phyloP scores from a whole-genome alignment of 345 rosid genomes.

The Eucalyptus erythrocorys region DNA sequence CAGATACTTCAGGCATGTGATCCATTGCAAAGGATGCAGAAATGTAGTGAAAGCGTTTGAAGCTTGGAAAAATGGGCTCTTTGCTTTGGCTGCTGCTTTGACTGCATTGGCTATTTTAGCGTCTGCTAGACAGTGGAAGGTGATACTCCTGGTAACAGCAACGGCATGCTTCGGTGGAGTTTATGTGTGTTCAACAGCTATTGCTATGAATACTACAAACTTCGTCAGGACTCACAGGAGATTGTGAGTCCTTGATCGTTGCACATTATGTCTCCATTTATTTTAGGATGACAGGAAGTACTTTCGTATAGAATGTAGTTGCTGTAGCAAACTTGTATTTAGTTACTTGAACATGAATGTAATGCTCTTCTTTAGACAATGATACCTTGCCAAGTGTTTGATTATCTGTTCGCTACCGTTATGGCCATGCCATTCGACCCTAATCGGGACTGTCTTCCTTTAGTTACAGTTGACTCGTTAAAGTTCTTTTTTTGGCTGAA shows the following conservation, averaged over 20 bases:
- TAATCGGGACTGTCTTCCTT: not conserved
- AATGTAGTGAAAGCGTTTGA: conserved; percentile 39
- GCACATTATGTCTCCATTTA: not conserved
- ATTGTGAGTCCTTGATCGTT: conserved; percentile 12
- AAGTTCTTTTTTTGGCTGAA: not conserved
- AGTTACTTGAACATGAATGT: not conserved
- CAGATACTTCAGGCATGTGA: conserved; percentile 74
- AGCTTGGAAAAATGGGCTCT: conserved; percentile 48
- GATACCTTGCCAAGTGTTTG: not conserved
- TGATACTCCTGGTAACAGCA: conserved; percentile 35
- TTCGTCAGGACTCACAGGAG: conserved; percentile 84
- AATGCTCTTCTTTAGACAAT: not conserved
- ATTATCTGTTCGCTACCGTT: not conserved
- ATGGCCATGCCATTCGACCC: not conserved
- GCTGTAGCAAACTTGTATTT: not conserved
- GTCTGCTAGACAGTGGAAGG: conserved; percentile 66
- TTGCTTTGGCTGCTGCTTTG: conserved; percentile 28
- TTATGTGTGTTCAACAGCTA: conserved; percentile 47
- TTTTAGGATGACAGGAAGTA: not conserved
- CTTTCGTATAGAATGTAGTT: not conserved
- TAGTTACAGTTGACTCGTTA: not conserved
- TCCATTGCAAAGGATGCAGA: conserved; percentile 83
- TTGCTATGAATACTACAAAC: conserved; percentile 73
- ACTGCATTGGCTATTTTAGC: conserved; percentile 58
- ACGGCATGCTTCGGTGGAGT: conserved; percentile 49